Percentiles rank a stretch among this genome's conserved stretches.
Evolutionary conservation across 208 protist species (phyloP).

Genomic region (Leishmania gerbilli): DNA sequence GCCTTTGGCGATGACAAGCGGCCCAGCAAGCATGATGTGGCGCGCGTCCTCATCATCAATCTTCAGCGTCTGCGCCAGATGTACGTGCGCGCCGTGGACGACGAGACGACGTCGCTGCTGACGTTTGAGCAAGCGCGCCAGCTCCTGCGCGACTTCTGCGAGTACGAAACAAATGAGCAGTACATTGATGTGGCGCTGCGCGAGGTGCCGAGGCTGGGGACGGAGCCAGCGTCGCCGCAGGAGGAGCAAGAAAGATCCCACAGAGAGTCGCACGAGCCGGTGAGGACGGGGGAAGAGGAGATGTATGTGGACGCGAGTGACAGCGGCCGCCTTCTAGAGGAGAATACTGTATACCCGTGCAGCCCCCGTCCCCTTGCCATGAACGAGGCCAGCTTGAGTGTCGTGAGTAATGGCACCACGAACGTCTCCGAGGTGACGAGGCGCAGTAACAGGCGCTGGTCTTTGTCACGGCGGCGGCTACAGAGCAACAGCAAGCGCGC

Average conservation of each 20-base stretch:
- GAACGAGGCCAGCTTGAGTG: background rate
- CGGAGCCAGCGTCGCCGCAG: background rate
- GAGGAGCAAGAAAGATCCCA: background rate
- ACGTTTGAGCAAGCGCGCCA: constrained; percentile 37
- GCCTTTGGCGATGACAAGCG: constrained; percentile 50
- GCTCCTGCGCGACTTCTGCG: constrained; percentile 79
- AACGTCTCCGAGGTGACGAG: too few relatives aligned
- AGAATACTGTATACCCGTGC: background rate
- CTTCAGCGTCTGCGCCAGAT: constrained; percentile 73
- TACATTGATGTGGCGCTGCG: constrained; percentile 38
- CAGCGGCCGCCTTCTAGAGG: background rate
- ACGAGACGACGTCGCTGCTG: constrained; percentile 46
- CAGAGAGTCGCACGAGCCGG: background rate
- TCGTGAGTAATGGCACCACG: background rate
- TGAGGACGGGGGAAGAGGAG: background rate
- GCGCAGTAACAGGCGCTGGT: background rate
- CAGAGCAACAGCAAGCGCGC: constrained; percentile 1
- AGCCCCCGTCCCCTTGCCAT: background rate
- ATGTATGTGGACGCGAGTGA: background rate
- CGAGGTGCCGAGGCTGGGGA: background rate
- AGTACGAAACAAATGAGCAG: constrained; percentile 72
- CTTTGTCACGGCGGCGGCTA: constrained; percentile 12
- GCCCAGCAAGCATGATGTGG: constrained; percentile 74
- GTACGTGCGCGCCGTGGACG: constrained; percentile 55
- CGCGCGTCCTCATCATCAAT: constrained; percentile 71